Base-by-base conservation (phyloP, 768 basidiomycete species). In the Strobilomyces dryophilus region DNA sequence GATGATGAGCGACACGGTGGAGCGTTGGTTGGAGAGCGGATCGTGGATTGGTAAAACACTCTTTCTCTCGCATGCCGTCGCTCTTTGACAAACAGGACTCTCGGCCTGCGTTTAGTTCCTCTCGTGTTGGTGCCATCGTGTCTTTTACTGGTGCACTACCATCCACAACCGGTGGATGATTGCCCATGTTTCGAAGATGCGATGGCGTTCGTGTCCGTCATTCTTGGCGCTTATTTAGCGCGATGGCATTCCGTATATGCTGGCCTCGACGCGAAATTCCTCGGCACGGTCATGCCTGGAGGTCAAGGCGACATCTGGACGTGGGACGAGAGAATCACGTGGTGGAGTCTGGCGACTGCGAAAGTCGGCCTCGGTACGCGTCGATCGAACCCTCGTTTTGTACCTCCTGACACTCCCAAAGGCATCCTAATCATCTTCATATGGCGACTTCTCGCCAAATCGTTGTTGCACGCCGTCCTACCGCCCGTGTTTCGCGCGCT, bases 141-240 rank as follows among this genome's bases (percentile, higher is more conserved):
- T 52, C 72, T 92, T 14, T 72, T 89, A 5, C 71, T 88, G 18
- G 85, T 95, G n/a, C 87, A 93, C 63, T 83, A 89, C 55, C 92
- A 95, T 63, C 93, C 95, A 0, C 88, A 95, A 59, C 95, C 95
- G 0, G 89, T 95, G 9, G 95, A 98, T 52, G 92, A 95, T 62
- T 98, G 95, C 60, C 95, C 95, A 2, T 98, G 95, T 70, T 99
- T 97, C 69, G 95, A 97, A 65, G 95, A 98, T 63, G 92, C 95
- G 4, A 95, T 98, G 47, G 93, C 95, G 0, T 87, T 94, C 58
- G 72, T 89, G n/a, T 85, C 89, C 24, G 93, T 93, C 39, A 76
- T 90, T 17, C 74, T 88, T 34, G 95, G 95, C n/a, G 73, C 77
- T 18, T 72, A 81, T 21, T 65, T 93, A 0, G 83, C 82, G 0